Conservation (phyloP, 1,284 basidiomycete species). For the Cutaneotrichosporon daszewskae region DNA sequence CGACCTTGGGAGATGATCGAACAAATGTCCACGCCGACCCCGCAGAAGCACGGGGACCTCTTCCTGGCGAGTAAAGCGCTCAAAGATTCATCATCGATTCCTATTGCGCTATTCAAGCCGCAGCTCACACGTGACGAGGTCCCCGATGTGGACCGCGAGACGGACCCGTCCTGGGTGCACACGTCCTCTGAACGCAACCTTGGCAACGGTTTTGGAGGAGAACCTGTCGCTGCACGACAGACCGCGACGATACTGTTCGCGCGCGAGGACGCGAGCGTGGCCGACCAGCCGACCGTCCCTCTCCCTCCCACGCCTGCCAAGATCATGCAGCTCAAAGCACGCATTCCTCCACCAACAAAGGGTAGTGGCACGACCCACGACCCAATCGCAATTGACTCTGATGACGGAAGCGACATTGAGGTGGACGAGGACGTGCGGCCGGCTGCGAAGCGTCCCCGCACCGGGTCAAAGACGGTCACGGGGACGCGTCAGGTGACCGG, state of each 20-base stretch:
- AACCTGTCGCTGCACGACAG: constrained; percentile 28
- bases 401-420: constrained; percentile 18
- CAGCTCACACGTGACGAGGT: constrained; percentile 35
- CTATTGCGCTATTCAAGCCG: constrained; percentile 35
- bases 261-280: constrained; percentile 5
- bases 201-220: constrained; percentile 38
- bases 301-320: constrained; percentile 10
- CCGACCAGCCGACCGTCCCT: constrained; percentile 8
- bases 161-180: constrained; percentile 19
- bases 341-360: constrained; percentile 5
- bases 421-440: constrained; percentile 17
- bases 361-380: constrained; percentile 27
- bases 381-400: constrained; percentile 34
- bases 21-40: constrained; percentile 23
- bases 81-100: constrained; percentile 36
- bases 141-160: constrained; percentile 10
- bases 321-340: constrained; percentile 4
- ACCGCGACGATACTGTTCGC: constrained; percentile 25
- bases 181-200: constrained; percentile 36
- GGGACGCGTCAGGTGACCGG: constrained; percentile 19
- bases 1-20: constrained; percentile 45
- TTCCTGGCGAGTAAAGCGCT: constrained; percentile 27
- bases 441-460: constrained; percentile 17
- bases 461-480: constrained; percentile 13
- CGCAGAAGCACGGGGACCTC: constrained; percentile 22